Base-by-base conservation (phyloP, 176 grass and related monocot species). In the Poa annua region DNA sequence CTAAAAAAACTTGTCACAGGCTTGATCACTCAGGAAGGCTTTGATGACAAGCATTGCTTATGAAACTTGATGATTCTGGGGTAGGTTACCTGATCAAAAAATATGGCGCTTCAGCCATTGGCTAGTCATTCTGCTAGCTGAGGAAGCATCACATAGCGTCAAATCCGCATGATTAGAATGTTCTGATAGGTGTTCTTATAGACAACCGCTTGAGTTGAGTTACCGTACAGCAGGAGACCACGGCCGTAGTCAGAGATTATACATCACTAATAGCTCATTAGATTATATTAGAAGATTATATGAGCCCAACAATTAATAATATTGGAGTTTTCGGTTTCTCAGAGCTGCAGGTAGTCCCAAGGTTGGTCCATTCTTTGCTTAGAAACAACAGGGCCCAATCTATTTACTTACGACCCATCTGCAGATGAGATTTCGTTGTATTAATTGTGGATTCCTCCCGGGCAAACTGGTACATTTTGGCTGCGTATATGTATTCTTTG, bases 11-110 rank as follows among this genome's bases (percentile, higher is more conserved):
- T 98, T 3, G 77, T 91, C 57, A 88, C 57, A 39, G 85, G 95
- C 32, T 86, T 95, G 88, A 68, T 93, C 74, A 86, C 86, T 33
- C 83, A 94, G 66, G 88, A 98, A 82, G 95, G 79, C 71, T 95
- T 88, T 57, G 85, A 95, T 74, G 75, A 88, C 47, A 94, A 92
- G 69, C 92, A 98, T 77, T 98, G 96, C 88, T 66, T 98, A 54
- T 98, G 92, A 97, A 67, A 66, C 52, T 61, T 63, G 70, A 76
- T 69, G 51, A 76, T 84, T 80, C 35, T 45, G 60, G 79, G 84
- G 19, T 86, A 75, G 80, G 64, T 70, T 80, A 80, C 80, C 80
- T 44, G 52, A 1, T 12, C 9, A 33, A 69, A 66, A 80, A 76
- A 74, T 69, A 17, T 64, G 69, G 51, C 57, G 60, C 47, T 70